Evolutionary conservation across 1,284 basidiomycete species (phyloP), one percentile per base, ranked within the genome.

Genomic region (Ceratobasidium sp.): DNA sequence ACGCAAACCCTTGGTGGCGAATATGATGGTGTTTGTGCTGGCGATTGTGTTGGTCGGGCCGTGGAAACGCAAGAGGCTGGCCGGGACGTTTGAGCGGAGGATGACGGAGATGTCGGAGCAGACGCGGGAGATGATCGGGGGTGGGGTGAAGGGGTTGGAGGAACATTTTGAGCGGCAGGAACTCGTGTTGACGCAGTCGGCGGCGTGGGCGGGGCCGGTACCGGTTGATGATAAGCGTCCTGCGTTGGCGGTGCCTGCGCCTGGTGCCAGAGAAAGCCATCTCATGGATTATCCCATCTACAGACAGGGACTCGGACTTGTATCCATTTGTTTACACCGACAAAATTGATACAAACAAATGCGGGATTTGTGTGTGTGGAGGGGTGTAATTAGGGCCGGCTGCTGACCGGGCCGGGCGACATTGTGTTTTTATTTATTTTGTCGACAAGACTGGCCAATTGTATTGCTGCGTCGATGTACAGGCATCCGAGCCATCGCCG

Each of bases 11-110:
- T 84, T 98, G 24, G 90, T 89, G 11, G 87, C 96, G 76, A 98
- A 98, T 83, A 83, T 98, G 82, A 77, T 92, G 62, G 92, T 98
- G 51, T 98, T 98, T 81, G 82, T 98, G 63, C 83, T 92, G 74
- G 96, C 96, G 8, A 94, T 96, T 76, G 82, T 93, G 19, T 83
- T 96, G 61, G 93, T 98, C 59, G 96, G 98, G 82, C 96, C 96
- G 1, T 98, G 94, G 93, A 98, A 98, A 82, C 86, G 96, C 74
- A 86, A 87, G 77, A 85, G 90, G 78, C 83, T 98, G 79, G 92
- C 94, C 7, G 88, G 92, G 81, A 93, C 92, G 59, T 92, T 98
- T 77, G 95, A 97, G 83, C 88, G 86, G 79, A 90, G 94, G 83
- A 88, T 96, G 58, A 88, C 90, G 78, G 89, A 91, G 81, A 85